These are phyloP conservation scores for Backusella parvicylindrica DNA, from an alignment of 192 early-diverging fungal genomes.

Conservation along the genomic window DNA sequence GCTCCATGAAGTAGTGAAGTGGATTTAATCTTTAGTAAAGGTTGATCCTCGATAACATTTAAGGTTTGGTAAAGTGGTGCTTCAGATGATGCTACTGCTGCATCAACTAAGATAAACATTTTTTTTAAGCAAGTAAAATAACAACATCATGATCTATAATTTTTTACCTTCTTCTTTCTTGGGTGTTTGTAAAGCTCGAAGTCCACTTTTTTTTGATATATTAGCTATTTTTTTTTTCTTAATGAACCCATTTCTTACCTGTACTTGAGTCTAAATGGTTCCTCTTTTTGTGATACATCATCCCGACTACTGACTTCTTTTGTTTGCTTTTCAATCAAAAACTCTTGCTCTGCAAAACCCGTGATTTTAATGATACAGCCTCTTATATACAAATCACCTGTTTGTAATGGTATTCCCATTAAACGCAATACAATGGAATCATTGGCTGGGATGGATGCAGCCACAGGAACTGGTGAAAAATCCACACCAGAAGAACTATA, in stretches of 20 bases:
- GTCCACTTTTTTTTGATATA: neutral
- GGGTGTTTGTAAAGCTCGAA: neutral
- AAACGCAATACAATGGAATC: constrained; percentile 56
- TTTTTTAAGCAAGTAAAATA: too few relatives aligned
- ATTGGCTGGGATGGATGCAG: constrained; percentile 65
- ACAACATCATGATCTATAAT: too few relatives aligned
- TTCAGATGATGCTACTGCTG: neutral
- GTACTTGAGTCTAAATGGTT: constrained; percentile 6
- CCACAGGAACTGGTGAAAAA: constrained; percentile 53
- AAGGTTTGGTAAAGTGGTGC: neutral
- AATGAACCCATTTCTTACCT: neutral
- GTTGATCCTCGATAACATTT: constrained; percentile 62
- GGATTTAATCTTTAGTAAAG: constrained; percentile 63
- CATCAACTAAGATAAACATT: neutral
- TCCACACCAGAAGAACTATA: constrained; percentile 57
- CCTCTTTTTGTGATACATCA: neutral
- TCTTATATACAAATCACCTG: constrained; percentile 60
- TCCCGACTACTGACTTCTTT: neutral
- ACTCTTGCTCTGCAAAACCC: constrained; percentile 55
- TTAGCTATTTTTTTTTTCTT: neutral
- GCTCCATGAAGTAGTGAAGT: constrained; percentile 60
- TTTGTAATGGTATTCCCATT: constrained; percentile 54
- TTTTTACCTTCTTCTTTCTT: neutral
- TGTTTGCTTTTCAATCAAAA: constrained; percentile 34
- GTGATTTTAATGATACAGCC: constrained; percentile 58